A percentile compares a stretch with the other conserved stretches of the same genome.
Evolutionary conservation across 805 yeast species (phyloP).

Genomic region (Candida rishiriensis): DNA sequence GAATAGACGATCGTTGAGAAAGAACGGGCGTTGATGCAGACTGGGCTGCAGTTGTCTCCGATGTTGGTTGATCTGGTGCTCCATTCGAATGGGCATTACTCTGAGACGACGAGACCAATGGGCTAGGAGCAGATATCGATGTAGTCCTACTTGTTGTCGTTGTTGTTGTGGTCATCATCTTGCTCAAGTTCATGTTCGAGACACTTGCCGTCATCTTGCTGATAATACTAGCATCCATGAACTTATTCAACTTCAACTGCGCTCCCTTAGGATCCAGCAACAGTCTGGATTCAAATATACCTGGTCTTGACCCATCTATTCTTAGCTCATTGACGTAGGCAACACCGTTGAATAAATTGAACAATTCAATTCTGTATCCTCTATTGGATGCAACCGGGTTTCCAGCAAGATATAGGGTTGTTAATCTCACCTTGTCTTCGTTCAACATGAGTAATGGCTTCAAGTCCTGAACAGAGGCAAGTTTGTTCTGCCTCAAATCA

Average conservation of each 20-base stretch:
- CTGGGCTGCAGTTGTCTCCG: not conserved
- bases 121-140: not conserved
- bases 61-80: not conserved
- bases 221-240: conserved; percentile 32
- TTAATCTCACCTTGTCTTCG: conserved; percentile 19
- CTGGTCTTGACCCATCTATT: conserved; percentile 58
- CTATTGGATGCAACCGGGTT: conserved; percentile 35
- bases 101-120: too few species aligned
- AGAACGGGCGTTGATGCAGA: not conserved
- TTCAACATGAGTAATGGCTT: conserved; percentile 34
- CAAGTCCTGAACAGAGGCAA: conserved; percentile 35
- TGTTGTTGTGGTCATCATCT: conserved; percentile 21
- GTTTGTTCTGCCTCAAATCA: conserved; percentile 47
- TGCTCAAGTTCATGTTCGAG: conserved; percentile 30
- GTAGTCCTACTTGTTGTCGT: conserved; percentile 9
- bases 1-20: too few species aligned
- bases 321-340: conserved; percentile 42
- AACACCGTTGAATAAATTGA: conserved; percentile 53
- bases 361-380: conserved; percentile 49
- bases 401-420: conserved; percentile 30
- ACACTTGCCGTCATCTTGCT: conserved; percentile 35
- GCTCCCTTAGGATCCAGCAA: conserved; percentile 48
- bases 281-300: conserved; percentile 55
- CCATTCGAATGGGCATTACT: too few species aligned
- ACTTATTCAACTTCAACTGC: conserved; percentile 38